phyloP scores from a whole-genome alignment of 768 basidiomycete genomes.

The Mycena vitilis region DNA sequence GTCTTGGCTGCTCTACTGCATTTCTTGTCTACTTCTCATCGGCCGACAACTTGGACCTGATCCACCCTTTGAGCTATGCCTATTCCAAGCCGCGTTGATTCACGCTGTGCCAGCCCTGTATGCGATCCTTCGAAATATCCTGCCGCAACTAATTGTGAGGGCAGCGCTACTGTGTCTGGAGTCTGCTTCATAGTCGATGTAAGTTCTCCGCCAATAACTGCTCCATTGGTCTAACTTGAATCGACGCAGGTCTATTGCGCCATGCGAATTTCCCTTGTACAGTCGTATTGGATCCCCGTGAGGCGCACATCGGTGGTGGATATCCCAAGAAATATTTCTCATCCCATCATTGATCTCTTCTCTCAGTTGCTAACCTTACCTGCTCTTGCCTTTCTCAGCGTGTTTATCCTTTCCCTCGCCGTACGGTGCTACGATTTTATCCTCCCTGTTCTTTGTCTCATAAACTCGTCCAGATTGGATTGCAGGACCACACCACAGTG shows the following conservation, averaged over 20 bases:
- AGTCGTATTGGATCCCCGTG: slow-evolving; percentile 16
- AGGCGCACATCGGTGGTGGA: slow-evolving; percentile 18
- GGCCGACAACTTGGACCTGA: slow-evolving; percentile 39
- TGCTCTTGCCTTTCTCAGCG: slow-evolving; percentile 1
- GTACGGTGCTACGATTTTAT: not conserved
- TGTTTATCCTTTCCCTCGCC: slow-evolving; percentile 14
- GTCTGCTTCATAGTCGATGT: slow-evolving; percentile 35
- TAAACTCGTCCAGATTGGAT: slow-evolving; percentile 13
- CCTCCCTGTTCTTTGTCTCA: not conserved
- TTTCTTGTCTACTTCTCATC: slow-evolving; percentile 40
- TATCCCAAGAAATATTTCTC: not conserved
- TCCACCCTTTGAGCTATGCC: slow-evolving; percentile 40
- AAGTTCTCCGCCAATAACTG: not conserved
- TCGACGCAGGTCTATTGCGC: slow-evolving; percentile 9
- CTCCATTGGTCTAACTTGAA: not conserved
- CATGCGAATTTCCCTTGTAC: slow-evolving; percentile 9
- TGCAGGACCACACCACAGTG: slow-evolving; percentile 24
- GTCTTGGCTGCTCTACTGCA: slow-evolving; percentile 39
- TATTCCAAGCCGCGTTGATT: slow-evolving; percentile 41
- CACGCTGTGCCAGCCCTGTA: slow-evolving; percentile 42
- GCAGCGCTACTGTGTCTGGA: slow-evolving; percentile 28
- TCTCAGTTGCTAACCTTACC: slow-evolving; percentile 18
- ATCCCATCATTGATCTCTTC: not conserved
- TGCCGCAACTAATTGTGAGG: not conserved
- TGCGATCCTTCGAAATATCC: not conserved